Base-by-base conservation (phyloP, 495 filamentous ascomycete species). In the Usnea hakonensis region DNA sequence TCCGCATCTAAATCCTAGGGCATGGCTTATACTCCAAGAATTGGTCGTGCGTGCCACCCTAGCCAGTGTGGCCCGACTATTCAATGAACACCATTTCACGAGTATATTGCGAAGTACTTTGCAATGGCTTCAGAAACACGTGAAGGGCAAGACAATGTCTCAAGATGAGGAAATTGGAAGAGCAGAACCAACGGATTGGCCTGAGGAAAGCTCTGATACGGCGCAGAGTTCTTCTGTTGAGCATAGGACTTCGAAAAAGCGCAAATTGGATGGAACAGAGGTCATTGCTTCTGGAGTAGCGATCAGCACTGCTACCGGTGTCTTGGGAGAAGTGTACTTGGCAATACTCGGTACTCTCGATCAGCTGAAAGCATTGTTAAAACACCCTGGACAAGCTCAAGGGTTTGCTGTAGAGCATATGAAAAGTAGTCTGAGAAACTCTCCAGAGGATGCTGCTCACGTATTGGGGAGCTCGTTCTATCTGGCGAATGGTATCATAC, bases 401-500 rank as follows among this genome's bases (percentile, higher is more conserved):
- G 76, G 74, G 43, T 74, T 79, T 38, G 73, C 75, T 32, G 75
- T 75, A 38, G 81, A 83, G 40, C 80, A 83, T 64, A 76, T 85
- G 60, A 79, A 76, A 60, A 73, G 79, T 55, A 77, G 76, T 13
- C 67, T 86, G 30, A 74, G 74, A 65, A 78, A 75, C 3, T 73
- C 78, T 37, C 75, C 76, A 11, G 76, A 78, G 58, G 70, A 76
- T 28, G 73, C 79, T 44, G 81, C 82, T 19, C 65, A 68, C 13
- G 71, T 83, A 37, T 65, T 87, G 32, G 76, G 73, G 43, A 64
- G 17, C 61, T 48, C 61, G 54, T 30, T 71, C 19, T 55, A 44
- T 52, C 9, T 69, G 14, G 30, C 46, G 14, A 46, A 58, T 40
- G 28, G 38, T 26, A 36, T 66, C 6, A 32, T 66, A 19, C 53